Evolutionary conservation across 164 flowering plant species (phyloP).

Genomic region (Santalum album): DNA sequence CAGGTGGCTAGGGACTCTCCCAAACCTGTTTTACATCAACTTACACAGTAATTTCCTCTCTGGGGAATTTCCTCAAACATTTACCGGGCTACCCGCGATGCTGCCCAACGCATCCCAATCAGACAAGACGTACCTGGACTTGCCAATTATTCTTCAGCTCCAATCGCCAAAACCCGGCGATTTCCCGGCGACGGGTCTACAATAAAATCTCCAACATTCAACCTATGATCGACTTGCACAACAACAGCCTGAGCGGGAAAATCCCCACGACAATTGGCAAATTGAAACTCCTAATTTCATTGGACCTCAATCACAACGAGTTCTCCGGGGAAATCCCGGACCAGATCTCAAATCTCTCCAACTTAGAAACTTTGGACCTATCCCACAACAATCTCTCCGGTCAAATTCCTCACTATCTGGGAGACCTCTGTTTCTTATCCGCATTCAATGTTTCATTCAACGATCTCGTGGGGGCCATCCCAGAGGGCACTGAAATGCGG

Average conservation of each 20-base stretch:
- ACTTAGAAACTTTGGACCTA: slow-evolving; percentile 36
- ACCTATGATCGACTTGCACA: slow-evolving; percentile 32
- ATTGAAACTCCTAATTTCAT: slow-evolving; percentile 27
- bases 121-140: slow-evolving; percentile 25
- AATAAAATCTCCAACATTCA: slow-evolving; percentile 21
- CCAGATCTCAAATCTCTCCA: slow-evolving; percentile 27
- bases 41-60: slow-evolving; percentile 36
- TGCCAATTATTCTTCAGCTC: slow-evolving; percentile 48
- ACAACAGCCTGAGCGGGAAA: slow-evolving; percentile 30
- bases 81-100: slow-evolving; percentile 23
- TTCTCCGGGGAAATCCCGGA: slow-evolving; percentile 33
- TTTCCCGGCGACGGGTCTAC: slow-evolving; percentile 31
- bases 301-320: slow-evolving; percentile 37
- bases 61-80: slow-evolving; percentile 40
- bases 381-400: neutral
- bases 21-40: slow-evolving; percentile 49
- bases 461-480: neutral
- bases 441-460: neutral
- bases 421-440: neutral
- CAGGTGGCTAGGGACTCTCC: slow-evolving; percentile 39
- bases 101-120: slow-evolving; percentile 6
- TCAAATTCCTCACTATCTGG: neutral
- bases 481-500: neutral
- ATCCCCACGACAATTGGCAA: slow-evolving; percentile 30
- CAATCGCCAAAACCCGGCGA: slow-evolving; percentile 10